These are phyloP conservation scores for Glycyrrhiza uralensis DNA, from an alignment of 306 rosid species.

Conservation along the genomic window DNA sequence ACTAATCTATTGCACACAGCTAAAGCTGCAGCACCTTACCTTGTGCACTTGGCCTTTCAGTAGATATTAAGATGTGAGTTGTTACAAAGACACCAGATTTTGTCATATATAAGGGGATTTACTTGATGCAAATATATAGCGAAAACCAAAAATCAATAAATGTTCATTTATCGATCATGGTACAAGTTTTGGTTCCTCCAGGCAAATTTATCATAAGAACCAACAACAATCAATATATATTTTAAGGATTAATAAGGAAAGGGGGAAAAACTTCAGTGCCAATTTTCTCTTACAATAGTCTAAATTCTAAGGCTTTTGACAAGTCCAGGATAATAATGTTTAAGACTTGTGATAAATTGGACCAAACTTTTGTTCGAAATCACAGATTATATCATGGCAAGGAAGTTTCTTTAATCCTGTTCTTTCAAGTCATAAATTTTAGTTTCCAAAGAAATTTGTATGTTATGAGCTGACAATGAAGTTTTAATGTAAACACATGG, in stretches of 20 bases:
- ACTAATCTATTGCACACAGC: not conserved
- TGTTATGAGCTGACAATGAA: not conserved
- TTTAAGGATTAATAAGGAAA: too few species aligned
- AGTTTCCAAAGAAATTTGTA: not conserved
- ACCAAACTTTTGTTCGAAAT: too few species aligned
- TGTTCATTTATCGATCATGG: not conserved
- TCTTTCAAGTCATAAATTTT: not conserved
- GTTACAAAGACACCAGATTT: not conserved
- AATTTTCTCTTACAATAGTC: too few species aligned
- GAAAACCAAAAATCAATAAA: not conserved
- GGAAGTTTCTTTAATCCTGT: not conserved
- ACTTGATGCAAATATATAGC: not conserved
- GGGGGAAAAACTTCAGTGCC: too few species aligned
- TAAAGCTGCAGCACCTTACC: not conserved
- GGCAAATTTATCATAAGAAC: not conserved
- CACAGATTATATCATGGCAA: not conserved
- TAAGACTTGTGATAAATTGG: too few species aligned
- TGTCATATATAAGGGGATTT: not conserved
- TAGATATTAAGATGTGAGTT: too few species aligned
- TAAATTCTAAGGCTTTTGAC: too few species aligned
- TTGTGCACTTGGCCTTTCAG: too few species aligned
- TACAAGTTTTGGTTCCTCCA: not conserved
- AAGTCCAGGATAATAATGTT: too few species aligned
- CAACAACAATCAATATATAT: too few species aligned
- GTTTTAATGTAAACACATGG: not conserved